Percentiles rank a stretch among this genome's conserved stretches.
Conservation (phyloP, 129 eudicot genomes). For the Erigeron canadensis region DNA sequence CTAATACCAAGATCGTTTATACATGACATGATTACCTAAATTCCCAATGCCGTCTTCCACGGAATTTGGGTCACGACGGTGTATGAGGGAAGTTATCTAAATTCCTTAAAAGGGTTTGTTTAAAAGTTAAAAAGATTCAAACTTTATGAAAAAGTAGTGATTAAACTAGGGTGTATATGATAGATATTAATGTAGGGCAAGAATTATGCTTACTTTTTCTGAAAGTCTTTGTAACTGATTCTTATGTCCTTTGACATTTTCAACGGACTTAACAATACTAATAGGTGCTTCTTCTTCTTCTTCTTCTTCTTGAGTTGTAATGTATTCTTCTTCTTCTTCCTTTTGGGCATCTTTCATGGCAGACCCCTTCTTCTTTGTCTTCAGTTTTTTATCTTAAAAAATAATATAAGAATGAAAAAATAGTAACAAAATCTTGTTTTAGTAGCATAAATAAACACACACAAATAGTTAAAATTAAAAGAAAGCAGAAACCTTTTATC, state of each 20-base stretch:
- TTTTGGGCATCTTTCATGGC: slow-evolving; percentile 12
- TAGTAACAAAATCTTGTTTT: slow-evolving; percentile 2
- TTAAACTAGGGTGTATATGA: background rate
- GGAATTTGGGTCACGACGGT: too few species aligned
- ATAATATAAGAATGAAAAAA: background rate
- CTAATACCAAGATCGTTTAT: background rate
- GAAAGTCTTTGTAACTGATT: slow-evolving; percentile 60
- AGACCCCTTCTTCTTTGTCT: slow-evolving; percentile 6
- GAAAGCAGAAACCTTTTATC: slow-evolving; percentile 26
- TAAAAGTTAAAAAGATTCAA: background rate
- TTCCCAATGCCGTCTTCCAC: too few species aligned
- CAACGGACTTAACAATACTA: slow-evolving; percentile 19
- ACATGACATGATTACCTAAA: too few species aligned
- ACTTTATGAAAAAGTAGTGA: background rate
- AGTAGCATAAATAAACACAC: background rate
- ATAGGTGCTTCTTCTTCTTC: slow-evolving; percentile 22
- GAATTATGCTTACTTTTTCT: slow-evolving; percentile 43
- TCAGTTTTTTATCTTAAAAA: slow-evolving; percentile 39
- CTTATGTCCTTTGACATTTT: slow-evolving; percentile 43
- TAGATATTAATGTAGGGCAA: background rate
- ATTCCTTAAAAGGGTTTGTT: too few species aligned
- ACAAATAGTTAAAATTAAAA: background rate
- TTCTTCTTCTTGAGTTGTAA: background rate
- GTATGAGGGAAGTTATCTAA: too few species aligned
- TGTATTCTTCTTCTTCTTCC: slow-evolving; percentile 22